Evolutionary conservation across 805 yeast genomes (phyloP).

Genomic region (Blastobotrys peoriensis): DNA sequence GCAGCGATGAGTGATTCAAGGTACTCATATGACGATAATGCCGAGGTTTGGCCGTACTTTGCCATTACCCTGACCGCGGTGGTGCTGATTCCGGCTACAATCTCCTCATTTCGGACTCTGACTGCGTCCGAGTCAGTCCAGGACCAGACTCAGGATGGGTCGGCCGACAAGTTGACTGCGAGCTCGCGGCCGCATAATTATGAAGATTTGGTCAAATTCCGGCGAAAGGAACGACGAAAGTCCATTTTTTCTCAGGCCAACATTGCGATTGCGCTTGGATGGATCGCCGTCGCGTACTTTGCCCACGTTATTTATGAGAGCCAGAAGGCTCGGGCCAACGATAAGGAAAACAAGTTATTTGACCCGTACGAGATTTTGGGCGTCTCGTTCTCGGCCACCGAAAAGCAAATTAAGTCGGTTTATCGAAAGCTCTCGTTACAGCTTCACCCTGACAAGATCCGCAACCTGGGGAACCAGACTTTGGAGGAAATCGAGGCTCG

Average conservation of each 20-base stretch:
- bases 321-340: constrained; percentile 28
- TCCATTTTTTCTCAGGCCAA: constrained; percentile 29
- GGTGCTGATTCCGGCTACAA: constrained; percentile 60
- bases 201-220: constrained; percentile 21
- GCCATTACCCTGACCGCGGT: constrained; percentile 65
- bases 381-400: constrained; percentile 60
- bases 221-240: constrained; percentile 24
- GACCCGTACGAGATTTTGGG: constrained; percentile 91
- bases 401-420: constrained; percentile 69
- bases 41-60: constrained; percentile 93
- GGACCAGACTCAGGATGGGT: constrained; percentile 4
- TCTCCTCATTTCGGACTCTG: constrained; percentile 14
- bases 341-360: constrained; percentile 40
- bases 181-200: constrained; percentile 12
- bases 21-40: constrained; percentile 79
- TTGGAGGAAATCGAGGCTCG: constrained; percentile 65
- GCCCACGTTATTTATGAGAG: constrained; percentile 30
- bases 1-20: constrained; percentile 45
- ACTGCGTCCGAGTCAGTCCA: constrained; percentile 20
- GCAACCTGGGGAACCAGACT: constrained; percentile 47
- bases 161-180: constrained; percentile 15
- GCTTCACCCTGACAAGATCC: constrained; percentile 90
- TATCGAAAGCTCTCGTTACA: constrained; percentile 83
- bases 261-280: constrained; percentile 45
- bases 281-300: constrained; percentile 49